phyloP scores from a whole-genome alignment of 1,284 basidiomycete species.

The Pseudozyma pruni region DNA sequence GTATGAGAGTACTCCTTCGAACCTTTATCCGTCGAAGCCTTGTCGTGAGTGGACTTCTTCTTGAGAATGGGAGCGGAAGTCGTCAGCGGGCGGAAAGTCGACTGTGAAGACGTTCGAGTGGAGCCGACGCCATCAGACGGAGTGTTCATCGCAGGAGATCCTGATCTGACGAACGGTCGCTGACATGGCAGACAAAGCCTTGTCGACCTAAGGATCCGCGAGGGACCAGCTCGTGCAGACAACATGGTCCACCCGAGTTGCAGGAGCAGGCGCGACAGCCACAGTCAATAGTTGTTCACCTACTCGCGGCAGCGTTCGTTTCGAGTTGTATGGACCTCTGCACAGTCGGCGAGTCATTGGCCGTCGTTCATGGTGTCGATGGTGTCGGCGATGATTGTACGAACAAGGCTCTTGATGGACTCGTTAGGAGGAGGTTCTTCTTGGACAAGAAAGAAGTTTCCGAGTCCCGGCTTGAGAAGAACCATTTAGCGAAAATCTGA shows the following conservation, averaged over 20 bases:
- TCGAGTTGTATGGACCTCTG: too few relatives aligned
- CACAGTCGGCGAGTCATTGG: too few relatives aligned
- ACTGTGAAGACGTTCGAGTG: background rate
- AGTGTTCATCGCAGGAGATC: slow-evolving; percentile 1
- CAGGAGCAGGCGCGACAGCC: too few relatives aligned
- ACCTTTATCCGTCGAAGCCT: slow-evolving; percentile 3
- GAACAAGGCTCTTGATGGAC: too few relatives aligned
- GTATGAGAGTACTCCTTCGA: slow-evolving; percentile 72
- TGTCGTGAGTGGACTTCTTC: slow-evolving; percentile 7
- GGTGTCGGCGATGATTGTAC: too few relatives aligned
- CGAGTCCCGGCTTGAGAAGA: background rate
- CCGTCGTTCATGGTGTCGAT: too few relatives aligned
- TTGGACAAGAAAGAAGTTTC: background rate
- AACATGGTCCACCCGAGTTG: slow-evolving; percentile 15
- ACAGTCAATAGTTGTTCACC: too few relatives aligned
- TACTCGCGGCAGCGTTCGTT: too few relatives aligned
- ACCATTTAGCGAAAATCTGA: background rate
- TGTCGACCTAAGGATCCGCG: background rate
- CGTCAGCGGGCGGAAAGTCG: background rate
- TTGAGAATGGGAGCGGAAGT: slow-evolving; percentile 6
- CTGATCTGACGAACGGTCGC: too few relatives aligned
- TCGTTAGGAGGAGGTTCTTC: too few relatives aligned
- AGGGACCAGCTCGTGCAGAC: slow-evolving; percentile 2
- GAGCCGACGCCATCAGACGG: too few relatives aligned
- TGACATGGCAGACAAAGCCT: background rate